Evolutionary conservation across 768 basidiomycete genomes (phyloP).

Genomic region (Floccularia luteovirens): DNA sequence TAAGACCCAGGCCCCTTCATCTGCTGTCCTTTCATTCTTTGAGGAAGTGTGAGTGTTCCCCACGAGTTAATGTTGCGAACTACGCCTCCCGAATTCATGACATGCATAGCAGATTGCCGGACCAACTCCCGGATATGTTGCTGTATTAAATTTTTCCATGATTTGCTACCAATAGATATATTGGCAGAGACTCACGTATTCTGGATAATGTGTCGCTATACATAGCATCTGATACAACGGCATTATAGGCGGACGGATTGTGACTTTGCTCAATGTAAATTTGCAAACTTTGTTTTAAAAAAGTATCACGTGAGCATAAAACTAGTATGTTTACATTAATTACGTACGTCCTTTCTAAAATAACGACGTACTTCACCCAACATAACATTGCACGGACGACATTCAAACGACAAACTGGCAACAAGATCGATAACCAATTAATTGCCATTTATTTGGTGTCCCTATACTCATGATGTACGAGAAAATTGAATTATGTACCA

Average conservation of each 20-base stretch:
- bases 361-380: no score
- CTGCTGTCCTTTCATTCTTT: slow-evolving; percentile 74
- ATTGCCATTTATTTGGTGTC: no score
- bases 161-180: neutral
- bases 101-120: slow-evolving; percentile 57
- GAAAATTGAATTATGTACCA: no score
- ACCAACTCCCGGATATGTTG: slow-evolving; percentile 71
- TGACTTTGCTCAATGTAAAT: neutral
- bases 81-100: slow-evolving; percentile 72
- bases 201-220: slow-evolving; percentile 65
- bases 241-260: slow-evolving; percentile 37
- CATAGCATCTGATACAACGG: slow-evolving; percentile 86
- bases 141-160: slow-evolving; percentile 26
- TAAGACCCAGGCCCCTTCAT: slow-evolving; percentile 38
- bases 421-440: no score
- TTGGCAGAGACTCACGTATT: slow-evolving; percentile 47
- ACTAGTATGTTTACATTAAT: no score
- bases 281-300: neutral
- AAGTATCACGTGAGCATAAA: no score
- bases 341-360: no score
- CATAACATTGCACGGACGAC: no score
- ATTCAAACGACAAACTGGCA: no score
- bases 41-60: slow-evolving; percentile 69
- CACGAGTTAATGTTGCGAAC: slow-evolving; percentile 73
- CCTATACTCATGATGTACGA: no score